Evolutionary conservation across 163 green algal genomes (phyloP), one percentile per base, ranked within the genome.

Genomic region (Chlorella variabilis): DNA sequence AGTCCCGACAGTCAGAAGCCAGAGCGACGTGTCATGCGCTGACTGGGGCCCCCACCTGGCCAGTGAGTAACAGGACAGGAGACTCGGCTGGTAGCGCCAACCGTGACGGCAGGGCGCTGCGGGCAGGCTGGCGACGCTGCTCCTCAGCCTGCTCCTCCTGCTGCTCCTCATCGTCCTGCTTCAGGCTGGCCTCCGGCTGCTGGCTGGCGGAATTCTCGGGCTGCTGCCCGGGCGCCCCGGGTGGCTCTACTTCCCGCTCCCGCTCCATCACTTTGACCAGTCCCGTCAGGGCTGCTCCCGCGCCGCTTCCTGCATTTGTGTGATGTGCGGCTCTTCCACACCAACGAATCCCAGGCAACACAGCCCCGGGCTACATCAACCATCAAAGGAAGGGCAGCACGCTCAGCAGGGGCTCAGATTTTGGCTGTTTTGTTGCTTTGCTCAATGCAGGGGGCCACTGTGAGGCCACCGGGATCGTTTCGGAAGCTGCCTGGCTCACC

Each of bases 31-130:
- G 27, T 38, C 36, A 62, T 62, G 33, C 27, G 42, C 9, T 27
- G 54, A 62, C 21, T 25, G 33, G 9, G 13, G 17, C 25, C 6
- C 78, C 48, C 49, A 85, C 80, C 71, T 45, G 41, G 21, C 68
- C 23, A 9, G 68, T 49, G 20, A 77, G 82, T 56, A 86, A 20
- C n/a, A 86, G 49, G 0, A 86, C 68, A 39, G 82, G 82, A 0
- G 54, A 77, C 20, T 86, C 82, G n/a, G n/a, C 45, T 17, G 83
- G 29, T 2, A 77, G 27, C n/a, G 45, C 8, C n/a, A 49, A 9
- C 18, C 18, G 34, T 9, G 65, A 3, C 36, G 18, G 65, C 34
- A 71, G 18, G 4, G 18, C 18, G 9, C 18, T 33, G 29, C 23
- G 29, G n/a, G 29, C 23, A 29, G 31, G 33, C 49, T 27, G 21